Evolutionary conservation across 2,329 filamentous ascomycete genomes (phyloP), one percentile per base, ranked within the genome.

Genomic region (Talaromyces marneffei): DNA sequence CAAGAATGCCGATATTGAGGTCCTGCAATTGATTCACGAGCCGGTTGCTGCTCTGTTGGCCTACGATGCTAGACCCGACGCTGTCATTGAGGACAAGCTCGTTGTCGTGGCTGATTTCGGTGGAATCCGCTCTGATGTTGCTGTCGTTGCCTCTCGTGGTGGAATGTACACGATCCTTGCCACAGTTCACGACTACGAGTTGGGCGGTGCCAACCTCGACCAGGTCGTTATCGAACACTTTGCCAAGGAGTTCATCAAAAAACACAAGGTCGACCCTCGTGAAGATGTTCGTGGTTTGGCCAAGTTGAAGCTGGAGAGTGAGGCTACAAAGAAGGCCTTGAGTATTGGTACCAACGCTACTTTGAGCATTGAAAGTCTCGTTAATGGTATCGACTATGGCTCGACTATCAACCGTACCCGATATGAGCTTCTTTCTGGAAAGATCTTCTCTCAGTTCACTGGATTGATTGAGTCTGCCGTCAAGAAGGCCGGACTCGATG

Each of bases 241-340:
- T 69, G 90, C 93, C 69, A 99, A 99, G 83, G 94, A 99, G 78
- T 99, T 99, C 80, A 85, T 94, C 72, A 97, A 99, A 85, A 96
- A 96, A 84, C 86, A 97, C 84, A 88, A 87, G 80, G 85, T 85
- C 62, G 94, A 97, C 76, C 94, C 94, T 23, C 85, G 92, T 68
- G 84, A 87, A 72, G 91, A 94, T 74, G 82, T 87, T 60, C 87
- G 87, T 70, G 89, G 89, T 70, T 80, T 97, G 69, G 92, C 94
- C 64, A 99, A 97, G 84, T 82, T 99, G 67, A 93, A 91, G 78
- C 83, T 92, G 53, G 94, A 97, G 81, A 85, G 91, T 66, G 94
- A 99, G 79, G 84, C 87, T 54, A 88, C 92, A 69, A 97, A 96
- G 85, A 94, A 94, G 81, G 87, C 92, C 23, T 85, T 99, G 63